Evolutionary conservation across 345 rosid species (phyloP).

Genomic region (Ceriops decandra): DNA sequence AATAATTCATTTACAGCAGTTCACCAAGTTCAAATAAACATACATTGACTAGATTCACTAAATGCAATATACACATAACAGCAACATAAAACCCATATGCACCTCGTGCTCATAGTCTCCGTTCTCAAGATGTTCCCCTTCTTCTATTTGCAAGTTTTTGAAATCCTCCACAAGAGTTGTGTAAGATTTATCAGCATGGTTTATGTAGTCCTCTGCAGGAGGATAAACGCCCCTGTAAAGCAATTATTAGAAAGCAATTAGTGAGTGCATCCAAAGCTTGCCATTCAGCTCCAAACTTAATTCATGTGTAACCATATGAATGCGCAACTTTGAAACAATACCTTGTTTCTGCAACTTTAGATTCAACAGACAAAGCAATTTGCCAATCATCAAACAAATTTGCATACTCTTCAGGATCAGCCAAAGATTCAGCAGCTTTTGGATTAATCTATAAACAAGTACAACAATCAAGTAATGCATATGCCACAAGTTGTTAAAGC

Average conservation of each 20-base stretch:
- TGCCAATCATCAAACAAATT: slow-evolving; percentile 99
- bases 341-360: slow-evolving; percentile 75
- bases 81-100: background rate
- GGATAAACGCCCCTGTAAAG: slow-evolving; percentile 56
- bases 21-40: background rate
- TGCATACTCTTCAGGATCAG: slow-evolving; percentile 96
- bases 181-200: slow-evolving; percentile 60
- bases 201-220: slow-evolving; percentile 58
- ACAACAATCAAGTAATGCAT: no score
- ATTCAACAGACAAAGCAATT: slow-evolving; percentile 81
- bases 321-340: slow-evolving; percentile 14
- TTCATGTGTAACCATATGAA: background rate
- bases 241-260: slow-evolving; percentile 17
- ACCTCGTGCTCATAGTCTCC: slow-evolving; percentile 79
- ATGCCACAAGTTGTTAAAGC: no score
- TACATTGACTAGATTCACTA: background rate
- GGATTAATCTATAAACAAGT: slow-evolving; percentile 64
- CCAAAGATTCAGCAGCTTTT: slow-evolving; percentile 97
- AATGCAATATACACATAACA: background rate
- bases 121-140: slow-evolving; percentile 73
- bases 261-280: background rate
- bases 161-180: slow-evolving; percentile 82
- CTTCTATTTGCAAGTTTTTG: slow-evolving; percentile 80
- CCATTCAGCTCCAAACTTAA: background rate
- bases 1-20: background rate